Conservation (phyloP, 352 stramenopile species). For the Phytopythium chamaehyphon region DNA sequence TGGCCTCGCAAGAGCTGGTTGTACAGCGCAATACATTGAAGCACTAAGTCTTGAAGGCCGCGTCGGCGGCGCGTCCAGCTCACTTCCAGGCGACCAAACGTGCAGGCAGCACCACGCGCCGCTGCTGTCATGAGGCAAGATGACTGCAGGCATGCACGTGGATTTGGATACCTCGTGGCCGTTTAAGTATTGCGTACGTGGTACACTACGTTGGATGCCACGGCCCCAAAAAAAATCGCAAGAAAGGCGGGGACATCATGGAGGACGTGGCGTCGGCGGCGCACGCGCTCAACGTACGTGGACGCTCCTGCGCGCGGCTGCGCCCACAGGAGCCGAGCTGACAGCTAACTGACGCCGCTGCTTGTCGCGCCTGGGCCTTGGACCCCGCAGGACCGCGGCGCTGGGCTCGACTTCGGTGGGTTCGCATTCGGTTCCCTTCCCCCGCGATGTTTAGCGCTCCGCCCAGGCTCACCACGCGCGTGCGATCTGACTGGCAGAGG, state of each 20-base stretch:
- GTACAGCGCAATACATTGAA: not conserved
- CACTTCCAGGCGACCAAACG: no score
- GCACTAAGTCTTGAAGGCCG: no score
- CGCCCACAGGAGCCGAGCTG: not conserved
- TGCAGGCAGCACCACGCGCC: no score
- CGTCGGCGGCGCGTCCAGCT: no score
- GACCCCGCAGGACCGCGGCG: conserved; percentile 47
- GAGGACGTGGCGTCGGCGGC: conserved; percentile 43
- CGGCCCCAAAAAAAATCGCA: no score
- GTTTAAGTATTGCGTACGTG: no score
- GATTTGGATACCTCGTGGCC: no score
- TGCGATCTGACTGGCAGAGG: conserved; percentile 29
- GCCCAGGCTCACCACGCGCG: not conserved
- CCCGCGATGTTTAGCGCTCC: not conserved
- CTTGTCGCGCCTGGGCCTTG: conserved; percentile 9
- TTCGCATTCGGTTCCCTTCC: not conserved
- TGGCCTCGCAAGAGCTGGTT: not conserved
- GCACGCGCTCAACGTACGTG: conserved; percentile 48
- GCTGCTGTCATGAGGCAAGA: no score
- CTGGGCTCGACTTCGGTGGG: conserved; percentile 70
- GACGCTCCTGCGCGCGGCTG: not conserved
- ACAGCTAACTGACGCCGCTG: conserved; percentile 1
- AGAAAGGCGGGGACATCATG: not conserved
- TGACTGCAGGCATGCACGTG: no score
- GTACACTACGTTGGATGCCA: no score